Base-by-base conservation (phyloP, 306 rosid genomes). In the Erythrophleum fordii region DNA sequence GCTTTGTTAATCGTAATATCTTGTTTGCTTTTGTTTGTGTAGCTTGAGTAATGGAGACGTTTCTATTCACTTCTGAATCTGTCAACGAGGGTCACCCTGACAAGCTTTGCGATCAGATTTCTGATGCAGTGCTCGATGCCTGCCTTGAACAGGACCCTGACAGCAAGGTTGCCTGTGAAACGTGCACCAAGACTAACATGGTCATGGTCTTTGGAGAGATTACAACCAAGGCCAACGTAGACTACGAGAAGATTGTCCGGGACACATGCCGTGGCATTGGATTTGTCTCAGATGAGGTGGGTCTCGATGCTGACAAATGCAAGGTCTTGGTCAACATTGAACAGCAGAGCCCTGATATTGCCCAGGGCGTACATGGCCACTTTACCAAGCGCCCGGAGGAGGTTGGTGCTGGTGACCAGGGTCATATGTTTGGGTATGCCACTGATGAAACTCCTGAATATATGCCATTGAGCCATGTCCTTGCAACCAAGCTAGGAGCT, bases 61-160 rank as follows among this genome's bases (percentile, higher is more conserved):
- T 83, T 69, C 67, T 85, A 9, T 85, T 82, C 65, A 85, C 89
- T 28, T 85, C 89, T 4, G 89, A 86, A 75, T 86, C 89, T 25
- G 87, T 86, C 66, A 86, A 86, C 7, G 89, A 86, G 89, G 89
- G 87, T 34, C 89, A 86, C 80, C 89, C 89, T 26, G 89, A 86
- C 86, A 86, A 86, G 83, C 85, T 82, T 20, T 86, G 89, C 25
- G 89, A 81, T 41, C 81, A 75, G 37, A 22, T 76, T 39, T 76
- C 86, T 10, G 86, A 83, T 78, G 86, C 86, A 73, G 86, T 83
- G 60, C 86, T 83, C 13, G 86, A 83, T 73, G 83, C 86, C 49
- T 83, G 86, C 80, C 86, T 83, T 60, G 80, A 61, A 22, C 86
- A 83, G 41, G 86, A 83, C 46, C 83, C 86, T 22, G 86, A 83